Base-by-base conservation (phyloP, 805 yeast species). In the Sungouiella thailandica region DNA sequence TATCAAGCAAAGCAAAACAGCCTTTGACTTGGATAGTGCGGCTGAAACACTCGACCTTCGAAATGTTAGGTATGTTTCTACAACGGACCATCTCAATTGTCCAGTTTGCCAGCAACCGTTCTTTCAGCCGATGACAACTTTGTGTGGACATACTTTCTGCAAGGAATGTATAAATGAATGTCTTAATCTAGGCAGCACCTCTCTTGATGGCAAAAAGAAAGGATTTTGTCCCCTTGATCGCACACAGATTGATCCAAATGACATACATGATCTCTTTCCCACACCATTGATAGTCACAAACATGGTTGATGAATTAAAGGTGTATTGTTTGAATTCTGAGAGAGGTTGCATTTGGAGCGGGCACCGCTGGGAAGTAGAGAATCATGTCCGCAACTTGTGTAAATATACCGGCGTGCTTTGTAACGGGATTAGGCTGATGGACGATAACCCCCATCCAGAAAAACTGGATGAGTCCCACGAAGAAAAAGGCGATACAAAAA, bases 91-190 rank as follows among this genome's bases (percentile, higher is more conserved):
- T 44, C 46, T 60, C 28, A 51, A 51, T 39, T 66, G 88, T 44
- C 85, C 87, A 3, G 74, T 80, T n/a, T 80, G 88, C 53, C 79
- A 75, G 39, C 70, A 71, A 25, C 83, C 83, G 4, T 73, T 80
- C 41, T 64, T 76, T 6, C 65, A 65, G 23, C 87, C 88, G 1
- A 60, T 70, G 41, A 72, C 80, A 5, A 81, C 87, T 1, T 52
- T 65, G 2, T 80, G 88, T 56, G 83, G 83, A 1, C 87, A 80
- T 49, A 76, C 83, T 0, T 80, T 80, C 45, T 80, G 88, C 53
- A 62, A 63, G 35, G 61, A 57, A 8, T 80, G 87, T 47, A 58
- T 80, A 4, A 44, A 33, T 9, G 67, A 62, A 5, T 76, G 70
- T 39, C 70, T 68, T 31, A 65, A 57, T 34, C 49, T 62, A 66